Evolutionary conservation across 495 filamentous ascomycete species (phyloP).

Genomic region (Penicillium chermesinum): DNA sequence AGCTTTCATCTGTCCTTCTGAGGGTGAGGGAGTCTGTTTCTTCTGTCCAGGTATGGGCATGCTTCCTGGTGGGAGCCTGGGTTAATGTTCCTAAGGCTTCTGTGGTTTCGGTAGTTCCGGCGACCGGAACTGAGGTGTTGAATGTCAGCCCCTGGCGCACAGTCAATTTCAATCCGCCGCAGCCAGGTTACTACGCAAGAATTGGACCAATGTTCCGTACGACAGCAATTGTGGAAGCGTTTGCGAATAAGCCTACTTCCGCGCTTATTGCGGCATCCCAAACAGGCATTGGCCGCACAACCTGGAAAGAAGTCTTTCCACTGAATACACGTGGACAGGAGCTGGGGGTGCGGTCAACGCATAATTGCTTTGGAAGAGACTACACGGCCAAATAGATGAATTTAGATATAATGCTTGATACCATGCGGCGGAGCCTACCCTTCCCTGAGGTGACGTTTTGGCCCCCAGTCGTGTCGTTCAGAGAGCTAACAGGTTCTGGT

Average conservation of each 20-base stretch:
- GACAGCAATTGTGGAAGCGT: not conserved
- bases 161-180: too few species aligned
- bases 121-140: too few species aligned
- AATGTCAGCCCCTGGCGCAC: too few species aligned
- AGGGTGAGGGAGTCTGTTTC: too few species aligned
- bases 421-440: not conserved
- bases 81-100: too few species aligned
- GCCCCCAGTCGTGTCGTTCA: not conserved
- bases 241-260: not conserved
- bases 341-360: not conserved
- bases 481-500: not conserved
- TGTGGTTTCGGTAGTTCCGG: too few species aligned
- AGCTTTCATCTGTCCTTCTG: too few species aligned
- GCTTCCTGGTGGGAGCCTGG: too few species aligned
- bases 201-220: not conserved
- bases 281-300: not conserved
- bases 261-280: not conserved
- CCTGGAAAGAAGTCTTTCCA: not conserved
- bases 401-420: not conserved
- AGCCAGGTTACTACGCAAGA: not conserved
- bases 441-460: not conserved
- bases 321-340: not conserved
- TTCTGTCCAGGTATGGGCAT: too few species aligned
- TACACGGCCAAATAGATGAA: not conserved
- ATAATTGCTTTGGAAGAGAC: not conserved